Base-by-base conservation (phyloP, 2,329 filamentous ascomycete species). In the Leptographium flavum region DNA sequence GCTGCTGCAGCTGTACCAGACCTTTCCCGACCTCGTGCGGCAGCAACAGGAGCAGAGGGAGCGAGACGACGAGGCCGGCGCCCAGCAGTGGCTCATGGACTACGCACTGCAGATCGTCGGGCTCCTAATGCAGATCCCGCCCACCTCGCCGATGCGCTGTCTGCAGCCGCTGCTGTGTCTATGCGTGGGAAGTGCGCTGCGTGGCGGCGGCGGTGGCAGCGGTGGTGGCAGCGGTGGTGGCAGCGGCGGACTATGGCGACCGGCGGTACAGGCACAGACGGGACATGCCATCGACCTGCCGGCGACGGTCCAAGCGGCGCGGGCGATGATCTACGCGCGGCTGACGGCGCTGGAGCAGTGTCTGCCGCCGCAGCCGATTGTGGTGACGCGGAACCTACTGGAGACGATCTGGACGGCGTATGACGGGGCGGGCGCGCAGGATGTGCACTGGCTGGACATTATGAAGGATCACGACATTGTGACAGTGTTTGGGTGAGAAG, bases 371-470 rank as follows among this genome's bases (percentile, higher is more conserved):
- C 58, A 58, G 7, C 63, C 63, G 0, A 60, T 66, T 1, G 47
- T 56, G 0, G 59, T 66, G 17, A 62, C 62, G 2, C 59, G 59
- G 45, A 53, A 62, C 19, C 53, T 66, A 7, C 58, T 66, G 5
- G 58, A 56, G n/a, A 57, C 61, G 0, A 57, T 66, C 3, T 66
- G 63, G 63, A 54, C 57, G 2, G 58, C 59, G 0, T 66, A 66
- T 22, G 63, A 66, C 30, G 49, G 45, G 28, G 47, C 52, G 4
- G 55, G 56, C 1, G 31, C 45, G 28, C 27, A n/a, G 23, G 39
- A 43, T 1, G 46, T 43, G 27, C 49, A 50, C 42, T 52, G 50
- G 50, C 41, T 52, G 27, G 50, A 52, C 21, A 49, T 52, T 7
- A 49, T 52, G 49, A 31, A 31, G 8, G 40, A 42, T 10, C 9